Evolutionary conservation across 441 rosid species (phyloP), one percentile per base, ranked within the genome.

Genomic region (Isatis lusitanica): DNA sequence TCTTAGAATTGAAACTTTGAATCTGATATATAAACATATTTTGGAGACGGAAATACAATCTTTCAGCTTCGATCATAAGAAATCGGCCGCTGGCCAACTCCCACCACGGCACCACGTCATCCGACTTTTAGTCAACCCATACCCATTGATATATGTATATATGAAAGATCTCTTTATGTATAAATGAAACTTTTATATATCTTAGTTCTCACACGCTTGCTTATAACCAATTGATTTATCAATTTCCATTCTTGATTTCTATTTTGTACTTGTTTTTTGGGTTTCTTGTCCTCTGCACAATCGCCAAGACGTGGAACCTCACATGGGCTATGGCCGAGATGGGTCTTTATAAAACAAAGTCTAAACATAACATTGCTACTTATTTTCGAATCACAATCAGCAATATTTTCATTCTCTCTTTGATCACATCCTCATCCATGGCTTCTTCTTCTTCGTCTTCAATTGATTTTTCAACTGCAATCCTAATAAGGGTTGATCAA

Each of bases 401-500:
- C 38, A 62, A 11, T 6, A 47, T 70, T 15, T 30, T 63, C 62
- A 28, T 79, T 6, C 73, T 81, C 52, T 67, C 66, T 77, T 68
- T 28, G 44, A 18, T 71, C 68, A 56, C 36, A 65, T 53, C 17
- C 60, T 61, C 66, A 24, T 60, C 59, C 63, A 52, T 79, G 66
- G 71, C 31, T 28, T 74, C 77, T 71, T 70, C 79, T 38, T 47
- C 68, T 55, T 52, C 73, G 1, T 38, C 64, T 63, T 35, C 83
- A 7, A 68, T 70, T 5, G 87, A 82, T 59, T 60, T 62, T 67
- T 80, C 89, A 0, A 77, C 83, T 21, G 87, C 90, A 7, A 52
- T 80, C 73, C 82, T 85, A 9, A 77, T 88, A 21, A 79, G 76
- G 38, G 95, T 92, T 33, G 95, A 88, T 82, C 86, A 80, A 46